phyloP scores from a whole-genome alignment of 768 basidiomycete genomes.

The Agrocybe chaxingu region DNA sequence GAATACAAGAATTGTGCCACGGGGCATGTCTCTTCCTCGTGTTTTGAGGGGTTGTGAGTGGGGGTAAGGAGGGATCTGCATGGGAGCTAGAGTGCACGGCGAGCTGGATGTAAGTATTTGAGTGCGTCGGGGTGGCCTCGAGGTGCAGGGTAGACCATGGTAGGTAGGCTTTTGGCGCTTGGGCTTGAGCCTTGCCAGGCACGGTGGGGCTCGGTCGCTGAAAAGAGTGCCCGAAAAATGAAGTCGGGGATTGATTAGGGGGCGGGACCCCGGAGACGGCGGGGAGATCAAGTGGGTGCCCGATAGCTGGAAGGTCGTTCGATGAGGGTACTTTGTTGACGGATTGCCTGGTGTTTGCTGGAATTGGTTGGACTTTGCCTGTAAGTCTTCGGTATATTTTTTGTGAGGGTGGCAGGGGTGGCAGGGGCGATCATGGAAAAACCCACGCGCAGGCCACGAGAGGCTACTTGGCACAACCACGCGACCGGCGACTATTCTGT shows the following conservation, averaged over 20 bases:
- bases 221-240: no score
- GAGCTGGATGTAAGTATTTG: no score
- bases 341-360: slow-evolving; percentile 62
- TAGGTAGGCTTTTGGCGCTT: no score
- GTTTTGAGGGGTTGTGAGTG: no score
- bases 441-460: slow-evolving; percentile 46
- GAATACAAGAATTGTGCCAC: no score
- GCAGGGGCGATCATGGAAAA: slow-evolving; percentile 16
- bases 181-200: no score
- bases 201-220: no score
- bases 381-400: slow-evolving; percentile 26
- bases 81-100: no score
- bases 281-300: not conserved
- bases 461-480: slow-evolving; percentile 34
- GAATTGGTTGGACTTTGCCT: slow-evolving; percentile 26
- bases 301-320: not conserved
- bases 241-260: not conserved
- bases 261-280: slow-evolving; percentile 8
- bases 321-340: slow-evolving; percentile 81
- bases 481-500: slow-evolving; percentile 29
- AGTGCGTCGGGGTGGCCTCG: no score
- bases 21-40: no score
- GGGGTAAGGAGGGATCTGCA: no score
- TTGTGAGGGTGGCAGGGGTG: slow-evolving; percentile 10
- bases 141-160: no score